These are phyloP conservation scores for Beauveria medogensis DNA, from an alignment of 2,329 filamentous ascomycete genomes.

Conservation along the genomic window DNA sequence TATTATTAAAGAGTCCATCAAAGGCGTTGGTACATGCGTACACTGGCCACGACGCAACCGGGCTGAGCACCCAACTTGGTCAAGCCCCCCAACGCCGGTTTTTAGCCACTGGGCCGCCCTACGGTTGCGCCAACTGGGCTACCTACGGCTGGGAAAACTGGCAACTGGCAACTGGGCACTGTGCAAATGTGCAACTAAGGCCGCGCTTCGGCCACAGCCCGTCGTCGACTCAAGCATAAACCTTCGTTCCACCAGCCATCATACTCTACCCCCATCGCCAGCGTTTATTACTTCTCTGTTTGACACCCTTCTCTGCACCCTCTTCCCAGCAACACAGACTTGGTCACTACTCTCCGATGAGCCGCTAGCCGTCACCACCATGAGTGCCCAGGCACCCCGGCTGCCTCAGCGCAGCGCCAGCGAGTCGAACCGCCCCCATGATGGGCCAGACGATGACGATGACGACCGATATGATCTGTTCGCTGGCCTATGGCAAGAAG, in stretches of 20 bases:
- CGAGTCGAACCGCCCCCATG: conserved; percentile 7
- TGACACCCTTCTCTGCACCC: neutral
- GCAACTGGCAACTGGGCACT: neutral
- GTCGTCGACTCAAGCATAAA: neutral
- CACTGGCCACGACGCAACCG: too few species aligned
- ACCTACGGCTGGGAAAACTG: neutral
- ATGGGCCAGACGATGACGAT: conserved; percentile 16
- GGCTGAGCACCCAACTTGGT: neutral
- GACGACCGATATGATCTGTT: conserved; percentile 39
- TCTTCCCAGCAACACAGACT: neutral
- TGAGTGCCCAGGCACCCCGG: conserved; percentile 11
- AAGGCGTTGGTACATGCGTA: neutral
- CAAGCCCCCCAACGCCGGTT: neutral
- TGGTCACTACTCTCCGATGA: neutral
- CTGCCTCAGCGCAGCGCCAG: conserved; percentile 5
- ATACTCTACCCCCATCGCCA: neutral
- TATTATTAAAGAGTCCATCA: neutral
- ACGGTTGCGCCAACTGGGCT: too few species aligned
- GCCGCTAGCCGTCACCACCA: neutral
- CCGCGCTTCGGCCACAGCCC: neutral
- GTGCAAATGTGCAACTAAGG: neutral
- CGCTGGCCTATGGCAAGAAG: conserved; percentile 53
- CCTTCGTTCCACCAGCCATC: neutral
- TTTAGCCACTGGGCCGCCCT: too few species aligned
- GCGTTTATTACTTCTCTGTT: neutral